These are phyloP conservation scores for Starmerella sirachaensis DNA, from an alignment of 805 yeast species.

Conservation along the genomic window DNA sequence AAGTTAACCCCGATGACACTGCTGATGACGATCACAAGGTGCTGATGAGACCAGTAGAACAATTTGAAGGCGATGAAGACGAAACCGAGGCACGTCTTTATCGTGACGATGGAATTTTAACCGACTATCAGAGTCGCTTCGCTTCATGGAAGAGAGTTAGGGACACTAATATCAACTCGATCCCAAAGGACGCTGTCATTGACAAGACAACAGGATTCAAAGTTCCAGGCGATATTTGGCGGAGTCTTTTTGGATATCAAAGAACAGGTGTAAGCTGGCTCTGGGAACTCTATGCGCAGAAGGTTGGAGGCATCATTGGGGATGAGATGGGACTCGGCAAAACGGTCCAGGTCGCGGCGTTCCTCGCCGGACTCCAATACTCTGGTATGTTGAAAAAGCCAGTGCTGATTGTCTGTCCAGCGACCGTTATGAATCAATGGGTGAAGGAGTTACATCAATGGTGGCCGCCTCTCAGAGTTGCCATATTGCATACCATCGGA, in stretches of 20 bases:
- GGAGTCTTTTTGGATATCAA: constrained; percentile 81
- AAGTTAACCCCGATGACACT: constrained; percentile 23
- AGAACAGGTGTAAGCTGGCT: constrained; percentile 96
- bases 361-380: constrained; percentile 81
- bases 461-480: constrained; percentile 93
- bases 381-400: constrained; percentile 67
- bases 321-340: constrained; percentile 99
- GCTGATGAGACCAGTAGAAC: constrained; percentile 10
- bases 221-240: constrained; percentile 84
- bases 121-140: constrained; percentile 35
- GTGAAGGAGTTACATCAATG: constrained; percentile 89
- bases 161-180: constrained; percentile 27
- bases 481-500: constrained; percentile 85
- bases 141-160: constrained; percentile 36
- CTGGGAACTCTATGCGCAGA: constrained; percentile 82
- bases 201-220: constrained; percentile 44
- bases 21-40: constrained; percentile 21
- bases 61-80: constrained; percentile 20
- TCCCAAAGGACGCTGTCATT: constrained; percentile 29
- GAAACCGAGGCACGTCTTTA: constrained; percentile 22
- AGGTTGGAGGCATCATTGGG: constrained; percentile 89
- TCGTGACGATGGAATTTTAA: constrained; percentile 76
- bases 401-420: constrained; percentile 82
- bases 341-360: constrained; percentile 84
- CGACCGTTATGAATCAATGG: constrained; percentile 94